Percentiles rank a stretch among this genome's conserved stretches.
Conservation (phyloP, 352 stramenopile species). For the Pythium vanterpoolii region DNA sequence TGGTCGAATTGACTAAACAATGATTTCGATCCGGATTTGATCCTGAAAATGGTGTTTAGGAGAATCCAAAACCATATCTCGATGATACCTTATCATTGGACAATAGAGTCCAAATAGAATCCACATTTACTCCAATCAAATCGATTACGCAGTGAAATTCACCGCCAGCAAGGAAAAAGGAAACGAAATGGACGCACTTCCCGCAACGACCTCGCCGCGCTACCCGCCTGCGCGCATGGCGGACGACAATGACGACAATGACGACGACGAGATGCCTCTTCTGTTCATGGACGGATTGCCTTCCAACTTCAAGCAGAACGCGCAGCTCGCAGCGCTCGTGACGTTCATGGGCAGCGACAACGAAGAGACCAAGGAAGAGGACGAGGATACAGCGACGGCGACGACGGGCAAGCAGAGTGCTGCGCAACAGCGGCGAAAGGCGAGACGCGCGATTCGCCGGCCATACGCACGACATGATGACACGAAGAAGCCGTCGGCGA, state of each 20-base stretch:
- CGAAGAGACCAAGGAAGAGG: constrained; percentile 16
- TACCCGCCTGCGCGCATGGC: not conserved
- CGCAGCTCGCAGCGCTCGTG: constrained; percentile 68
- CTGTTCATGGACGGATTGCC: constrained; percentile 75
- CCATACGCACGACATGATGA: constrained; percentile 1
- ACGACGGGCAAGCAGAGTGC: not conserved
- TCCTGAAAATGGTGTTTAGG: too few species aligned
- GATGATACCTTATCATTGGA: too few species aligned
- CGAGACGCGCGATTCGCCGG: not conserved
- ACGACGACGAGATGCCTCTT: constrained; percentile 69
- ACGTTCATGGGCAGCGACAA: constrained; percentile 71
- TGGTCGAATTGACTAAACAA: too few species aligned
- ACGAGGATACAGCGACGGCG: constrained; percentile 1
- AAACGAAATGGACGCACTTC: not conserved
- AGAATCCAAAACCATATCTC: too few species aligned
- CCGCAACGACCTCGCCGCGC: not conserved
- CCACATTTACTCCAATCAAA: too few species aligned
- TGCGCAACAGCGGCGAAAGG: not conserved
- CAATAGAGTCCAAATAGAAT: too few species aligned
- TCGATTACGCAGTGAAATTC: too few species aligned
- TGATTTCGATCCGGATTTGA: too few species aligned
- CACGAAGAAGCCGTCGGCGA: not conserved
- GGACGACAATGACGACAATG: constrained; percentile 48
- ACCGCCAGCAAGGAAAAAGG: too few species aligned
- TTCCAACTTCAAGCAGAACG: constrained; percentile 56